These are phyloP conservation scores for Hymenoscyphus repandus DNA, from an alignment of 2,329 filamentous ascomycete species.

Conservation along the genomic window DNA sequence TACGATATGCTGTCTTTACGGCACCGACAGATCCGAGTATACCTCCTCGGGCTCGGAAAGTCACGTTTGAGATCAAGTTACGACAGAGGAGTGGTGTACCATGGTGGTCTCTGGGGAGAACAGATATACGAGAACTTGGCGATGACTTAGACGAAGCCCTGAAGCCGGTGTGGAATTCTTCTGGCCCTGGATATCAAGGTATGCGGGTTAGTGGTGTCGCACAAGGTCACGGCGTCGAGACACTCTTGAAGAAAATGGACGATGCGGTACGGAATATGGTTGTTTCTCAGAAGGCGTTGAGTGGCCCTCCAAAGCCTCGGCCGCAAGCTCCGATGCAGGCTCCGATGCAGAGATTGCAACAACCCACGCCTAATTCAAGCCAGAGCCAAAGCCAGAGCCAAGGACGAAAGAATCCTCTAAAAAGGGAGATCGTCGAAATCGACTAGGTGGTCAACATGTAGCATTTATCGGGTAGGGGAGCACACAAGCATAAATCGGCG, in stretches of 20 bases:
- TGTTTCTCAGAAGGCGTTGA: neutral
- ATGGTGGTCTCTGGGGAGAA: constrained; percentile 30
- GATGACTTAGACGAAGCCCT: constrained; percentile 36
- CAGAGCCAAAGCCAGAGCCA: constrained; percentile 20
- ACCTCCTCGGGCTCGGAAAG: constrained; percentile 30
- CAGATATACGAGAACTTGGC: constrained; percentile 25
- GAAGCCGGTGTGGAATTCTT: constrained; percentile 41
- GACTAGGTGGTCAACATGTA: constrained; percentile 14
- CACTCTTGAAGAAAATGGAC: constrained; percentile 24
- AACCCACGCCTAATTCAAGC: constrained; percentile 16
- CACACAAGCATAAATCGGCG: neutral
- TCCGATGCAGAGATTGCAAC: constrained; percentile 9
- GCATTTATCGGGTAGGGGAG: neutral
- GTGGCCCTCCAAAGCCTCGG: constrained; percentile 5
- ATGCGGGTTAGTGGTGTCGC: constrained; percentile 44
- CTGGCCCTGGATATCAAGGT: constrained; percentile 43
- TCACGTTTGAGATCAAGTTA: constrained; percentile 50
- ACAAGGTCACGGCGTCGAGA: constrained; percentile 36
- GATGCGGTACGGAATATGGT: constrained; percentile 21
- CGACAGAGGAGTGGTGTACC: constrained; percentile 41
- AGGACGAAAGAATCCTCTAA: constrained; percentile 8
- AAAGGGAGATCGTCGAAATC: constrained; percentile 23
- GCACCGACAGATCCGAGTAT: constrained; percentile 25
- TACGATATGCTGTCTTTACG: constrained; percentile 45
- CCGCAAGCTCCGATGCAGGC: constrained; percentile 5